phyloP scores from a whole-genome alignment of 1,284 basidiomycete genomes.

The Trametes polyzona region DNA sequence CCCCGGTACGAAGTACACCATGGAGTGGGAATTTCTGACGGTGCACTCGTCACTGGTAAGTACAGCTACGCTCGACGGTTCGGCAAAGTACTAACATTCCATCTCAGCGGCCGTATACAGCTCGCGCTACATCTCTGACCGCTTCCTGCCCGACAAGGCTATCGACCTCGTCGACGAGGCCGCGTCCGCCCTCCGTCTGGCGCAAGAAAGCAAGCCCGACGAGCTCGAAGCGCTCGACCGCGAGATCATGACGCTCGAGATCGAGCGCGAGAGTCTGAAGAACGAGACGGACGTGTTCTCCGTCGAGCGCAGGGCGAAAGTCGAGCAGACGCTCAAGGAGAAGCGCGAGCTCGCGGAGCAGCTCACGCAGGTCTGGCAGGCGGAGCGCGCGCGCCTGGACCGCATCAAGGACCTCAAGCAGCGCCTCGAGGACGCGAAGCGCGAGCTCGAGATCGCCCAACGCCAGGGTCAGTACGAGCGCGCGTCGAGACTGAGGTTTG shows the following conservation, averaged over 20 bases:
- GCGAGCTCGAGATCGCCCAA: conserved; percentile 88
- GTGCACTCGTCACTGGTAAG: conserved; percentile 81
- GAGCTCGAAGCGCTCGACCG: conserved; percentile 84
- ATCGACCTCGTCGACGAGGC: conserved; percentile 93
- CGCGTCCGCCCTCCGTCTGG: conserved; percentile 83
- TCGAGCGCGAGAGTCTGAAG: conserved; percentile 89
- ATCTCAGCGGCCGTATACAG: conserved; percentile 76
- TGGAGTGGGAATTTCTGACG: conserved; percentile 89
- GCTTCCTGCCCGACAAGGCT: conserved; percentile 89
- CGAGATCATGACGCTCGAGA: conserved; percentile 85
- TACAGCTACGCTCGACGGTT: neutral
- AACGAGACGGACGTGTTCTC: conserved; percentile 88
- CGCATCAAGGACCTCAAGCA: conserved; percentile 81
- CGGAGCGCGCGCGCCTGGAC: conserved; percentile 78
- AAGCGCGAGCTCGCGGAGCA: conserved; percentile 67
- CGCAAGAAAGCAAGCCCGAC: conserved; percentile 91
- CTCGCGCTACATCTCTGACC: conserved; percentile 84
- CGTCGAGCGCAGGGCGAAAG: conserved; percentile 67
- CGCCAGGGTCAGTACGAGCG: conserved; percentile 83
- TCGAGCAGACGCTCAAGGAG: conserved; percentile 63
- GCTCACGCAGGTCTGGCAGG: conserved; percentile 75
- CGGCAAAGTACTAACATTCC: neutral
- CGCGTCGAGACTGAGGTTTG: conserved; percentile 83
- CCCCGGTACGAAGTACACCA: conserved; percentile 88
- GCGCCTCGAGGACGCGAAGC: conserved; percentile 82